Conservation (phyloP, 1,284 basidiomycete genomes). For the Cutaneotrichosporon cutaneum region DNA sequence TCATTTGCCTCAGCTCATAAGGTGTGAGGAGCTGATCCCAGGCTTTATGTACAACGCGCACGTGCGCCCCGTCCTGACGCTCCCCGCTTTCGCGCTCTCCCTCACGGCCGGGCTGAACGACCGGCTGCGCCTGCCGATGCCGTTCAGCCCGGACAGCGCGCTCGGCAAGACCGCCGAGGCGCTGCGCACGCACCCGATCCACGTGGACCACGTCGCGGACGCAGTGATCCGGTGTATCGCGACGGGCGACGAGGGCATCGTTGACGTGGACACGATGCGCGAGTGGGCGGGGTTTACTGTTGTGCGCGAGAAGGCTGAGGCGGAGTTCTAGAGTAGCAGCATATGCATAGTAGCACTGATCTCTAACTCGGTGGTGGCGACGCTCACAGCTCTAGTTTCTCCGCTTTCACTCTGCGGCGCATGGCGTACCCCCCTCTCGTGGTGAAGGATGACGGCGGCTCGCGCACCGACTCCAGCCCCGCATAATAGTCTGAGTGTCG, state of each 20-base stretch:
- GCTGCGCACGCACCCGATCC: conserved; percentile 80
- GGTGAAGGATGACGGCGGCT: background rate
- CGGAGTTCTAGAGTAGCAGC: background rate
- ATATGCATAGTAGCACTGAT: background rate
- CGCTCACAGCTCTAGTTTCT: background rate
- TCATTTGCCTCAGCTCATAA: background rate
- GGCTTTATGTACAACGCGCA: conserved; percentile 96
- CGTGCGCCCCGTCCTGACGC: conserved; percentile 79
- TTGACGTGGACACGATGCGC: conserved; percentile 74
- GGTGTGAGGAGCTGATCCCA: conserved; percentile 49
- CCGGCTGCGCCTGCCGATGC: conserved; percentile 59
- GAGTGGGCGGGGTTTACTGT: conserved; percentile 44
- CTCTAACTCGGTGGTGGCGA: background rate
- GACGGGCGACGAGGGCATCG: conserved; percentile 61
- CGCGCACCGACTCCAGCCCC: background rate
- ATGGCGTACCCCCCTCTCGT: conserved; percentile 5
- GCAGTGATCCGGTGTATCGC: conserved; percentile 59
- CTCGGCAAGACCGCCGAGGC: conserved; percentile 56
- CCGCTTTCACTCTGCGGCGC: background rate
- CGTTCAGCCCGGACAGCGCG: conserved; percentile 54
- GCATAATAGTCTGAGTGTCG: background rate
- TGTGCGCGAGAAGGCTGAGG: background rate
- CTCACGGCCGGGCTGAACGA: conserved; percentile 69
- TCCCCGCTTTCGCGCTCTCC: conserved; percentile 80
- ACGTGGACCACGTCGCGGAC: conserved; percentile 91